phyloP scores from a whole-genome alignment of 2,329 filamentous ascomycete genomes.

The Aspergillus tamarii region DNA sequence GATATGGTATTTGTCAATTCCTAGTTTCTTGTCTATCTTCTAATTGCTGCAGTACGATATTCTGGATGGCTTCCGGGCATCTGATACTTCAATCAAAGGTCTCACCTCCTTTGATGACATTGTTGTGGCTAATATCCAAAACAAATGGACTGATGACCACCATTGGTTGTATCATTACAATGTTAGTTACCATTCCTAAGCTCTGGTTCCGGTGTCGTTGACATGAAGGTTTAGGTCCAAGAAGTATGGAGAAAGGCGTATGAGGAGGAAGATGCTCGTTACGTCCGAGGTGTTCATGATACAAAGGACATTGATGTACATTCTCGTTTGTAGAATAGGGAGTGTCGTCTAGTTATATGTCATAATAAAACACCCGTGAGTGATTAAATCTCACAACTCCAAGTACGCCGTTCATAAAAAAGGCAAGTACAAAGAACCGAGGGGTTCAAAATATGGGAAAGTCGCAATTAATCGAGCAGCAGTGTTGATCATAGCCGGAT shows the following conservation, averaged over 20 bases:
- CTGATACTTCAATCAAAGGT: background rate
- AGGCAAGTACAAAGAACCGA: background rate
- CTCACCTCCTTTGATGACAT: conserved; percentile 11
- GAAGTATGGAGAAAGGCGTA: conserved; percentile 11
- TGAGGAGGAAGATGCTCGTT: conserved; percentile 10
- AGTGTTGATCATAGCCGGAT: conserved; percentile 10
- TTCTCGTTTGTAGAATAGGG: conserved; percentile 2
- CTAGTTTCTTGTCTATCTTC: background rate
- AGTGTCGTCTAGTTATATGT: background rate
- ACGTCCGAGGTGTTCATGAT: background rate
- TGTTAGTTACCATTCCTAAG: background rate
- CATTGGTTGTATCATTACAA: conserved; percentile 17
- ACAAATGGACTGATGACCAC: conserved; percentile 13
- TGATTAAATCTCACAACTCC: background rate
- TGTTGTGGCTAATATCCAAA: background rate
- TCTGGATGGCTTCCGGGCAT: conserved; percentile 8
- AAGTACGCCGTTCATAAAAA: no score
- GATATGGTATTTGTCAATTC: conserved; percentile 5
- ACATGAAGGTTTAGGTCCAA: conserved; percentile 9
- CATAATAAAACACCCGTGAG: background rate
- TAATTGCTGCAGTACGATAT: conserved; percentile 12
- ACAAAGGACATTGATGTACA: background rate
- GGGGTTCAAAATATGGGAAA: accelerated
- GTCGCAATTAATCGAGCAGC: accelerated
- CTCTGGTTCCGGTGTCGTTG: background rate